Percentiles rank a stretch among this genome's conserved stretches.
Conservation (phyloP, 164 flowering plant species). For the Vitis rupestris region DNA sequence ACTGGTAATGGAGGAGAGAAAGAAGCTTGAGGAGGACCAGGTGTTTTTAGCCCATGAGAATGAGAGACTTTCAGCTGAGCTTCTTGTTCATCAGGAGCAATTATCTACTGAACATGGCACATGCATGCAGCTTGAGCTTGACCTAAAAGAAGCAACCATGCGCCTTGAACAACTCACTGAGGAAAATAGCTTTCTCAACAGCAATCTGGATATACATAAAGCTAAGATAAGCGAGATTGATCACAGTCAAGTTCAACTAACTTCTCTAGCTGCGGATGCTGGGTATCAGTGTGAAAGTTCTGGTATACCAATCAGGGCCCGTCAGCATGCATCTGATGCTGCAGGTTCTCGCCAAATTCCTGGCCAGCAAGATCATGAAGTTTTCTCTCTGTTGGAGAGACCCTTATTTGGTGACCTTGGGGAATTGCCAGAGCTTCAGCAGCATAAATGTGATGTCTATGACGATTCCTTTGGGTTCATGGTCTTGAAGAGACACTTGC, state of each 20-base stretch:
- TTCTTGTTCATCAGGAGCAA: conserved; percentile 37
- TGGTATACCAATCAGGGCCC: conserved; percentile 11
- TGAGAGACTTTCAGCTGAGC: conserved; percentile 45
- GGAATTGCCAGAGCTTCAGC: conserved; percentile 16
- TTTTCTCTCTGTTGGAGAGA: conserved; percentile 13
- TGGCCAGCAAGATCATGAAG: conserved; percentile 13
- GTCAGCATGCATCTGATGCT: conserved; percentile 8
- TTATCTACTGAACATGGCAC: conserved; percentile 31
- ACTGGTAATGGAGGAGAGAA: conserved; percentile 25
- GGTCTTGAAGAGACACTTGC: conserved; percentile 38
- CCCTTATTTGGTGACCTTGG: conserved; percentile 13
- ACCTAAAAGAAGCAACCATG: conserved; percentile 41
- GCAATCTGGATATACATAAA: conserved; percentile 41
- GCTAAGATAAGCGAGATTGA: conserved; percentile 38
- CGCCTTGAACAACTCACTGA: conserved; percentile 45
- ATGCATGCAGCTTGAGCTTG: conserved; percentile 34
- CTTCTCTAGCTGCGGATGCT: conserved; percentile 20
- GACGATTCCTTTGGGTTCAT: conserved; percentile 39
- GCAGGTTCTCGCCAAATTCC: conserved; percentile 16
- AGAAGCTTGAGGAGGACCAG: conserved; percentile 35
- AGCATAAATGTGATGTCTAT: conserved; percentile 24
- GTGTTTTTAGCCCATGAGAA: conserved; percentile 29
- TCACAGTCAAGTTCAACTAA: conserved; percentile 14
- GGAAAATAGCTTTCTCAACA: conserved; percentile 51
- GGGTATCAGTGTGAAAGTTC: conserved; percentile 18